phyloP scores from a whole-genome alignment of 208 protist species.

The Trypanosoma rangeli region DNA sequence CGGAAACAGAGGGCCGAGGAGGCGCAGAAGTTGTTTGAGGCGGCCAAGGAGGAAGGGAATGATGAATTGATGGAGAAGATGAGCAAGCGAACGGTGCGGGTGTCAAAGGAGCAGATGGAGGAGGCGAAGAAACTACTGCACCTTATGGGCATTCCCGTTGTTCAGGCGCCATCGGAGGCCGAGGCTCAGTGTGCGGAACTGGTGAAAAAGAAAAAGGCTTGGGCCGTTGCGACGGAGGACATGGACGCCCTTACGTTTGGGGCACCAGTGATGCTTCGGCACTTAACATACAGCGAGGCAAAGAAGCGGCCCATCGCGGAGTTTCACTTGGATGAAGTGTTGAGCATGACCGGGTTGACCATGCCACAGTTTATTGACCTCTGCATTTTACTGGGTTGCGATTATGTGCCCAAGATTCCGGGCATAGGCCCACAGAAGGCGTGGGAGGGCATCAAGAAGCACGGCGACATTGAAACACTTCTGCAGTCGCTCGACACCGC shows the following conservation, averaged over 20 bases:
- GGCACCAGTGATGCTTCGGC: constrained; percentile 93
- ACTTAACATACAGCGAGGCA: constrained; percentile 95
- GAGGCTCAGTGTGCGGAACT: constrained; percentile 99
- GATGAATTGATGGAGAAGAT: constrained; percentile 95
- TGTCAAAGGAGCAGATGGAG: constrained; percentile 96
- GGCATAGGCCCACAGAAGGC: constrained; percentile 97
- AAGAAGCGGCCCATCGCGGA: constrained; percentile 96
- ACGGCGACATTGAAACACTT: constrained; percentile 95
- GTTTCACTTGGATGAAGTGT: constrained; percentile 90
- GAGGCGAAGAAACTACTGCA: constrained; percentile 97
- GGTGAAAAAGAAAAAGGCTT: constrained; percentile 93
- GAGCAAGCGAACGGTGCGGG: constrained; percentile 93
- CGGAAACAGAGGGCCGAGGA: constrained; percentile 91
- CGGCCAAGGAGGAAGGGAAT: constrained; percentile 85
- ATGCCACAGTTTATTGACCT: constrained; percentile 98
- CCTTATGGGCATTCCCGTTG: constrained; percentile 98
- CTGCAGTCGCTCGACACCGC: constrained; percentile 90
- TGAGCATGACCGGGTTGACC: constrained; percentile 82
- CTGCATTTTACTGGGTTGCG: constrained; percentile 99
- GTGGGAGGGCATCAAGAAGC: constrained; percentile 94
- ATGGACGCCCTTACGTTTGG: constrained; percentile 99
- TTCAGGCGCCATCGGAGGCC: constrained; percentile 97
- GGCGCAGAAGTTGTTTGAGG: constrained; percentile 91
- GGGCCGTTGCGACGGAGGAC: constrained; percentile 98
- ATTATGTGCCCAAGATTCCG: constrained; percentile 98